Evolutionary conservation across 805 yeast species (phyloP), one percentile per base, ranked within the genome.

Genomic region (Millerozyma acaciae): DNA sequence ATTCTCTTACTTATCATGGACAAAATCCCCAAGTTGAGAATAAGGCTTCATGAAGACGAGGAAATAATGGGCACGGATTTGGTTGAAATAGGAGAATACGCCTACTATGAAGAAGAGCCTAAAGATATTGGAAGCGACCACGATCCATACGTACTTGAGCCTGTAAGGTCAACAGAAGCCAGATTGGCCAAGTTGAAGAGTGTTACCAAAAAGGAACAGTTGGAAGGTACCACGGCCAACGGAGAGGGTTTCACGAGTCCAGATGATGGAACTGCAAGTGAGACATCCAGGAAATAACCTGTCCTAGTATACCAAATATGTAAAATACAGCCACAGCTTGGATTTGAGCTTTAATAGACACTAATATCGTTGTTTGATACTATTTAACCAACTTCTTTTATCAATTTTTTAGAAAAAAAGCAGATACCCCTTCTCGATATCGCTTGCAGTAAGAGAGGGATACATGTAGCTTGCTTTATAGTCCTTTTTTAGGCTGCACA

Each of bases 61-160:
- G 97, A 90, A 65, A 76, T 80, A 44, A 54, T 80, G 46, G 97
- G 97, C 41, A 81, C 93, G 19, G 98, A 90, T 62, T 73, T 80
- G 42, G 79, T 87, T 14, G 88, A 89, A 68, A 86, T 88, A 52
- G 96, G 96, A 48, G 97, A 89, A 62, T 79, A 76, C 57, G 84
- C 94, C 39, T 84, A 73, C 56, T 65, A 66, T 44, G 86, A 80
- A 44, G 74, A 71, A 36, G 72, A 50, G 10, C 6, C 26, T 10
- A 15, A 7, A 7, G 26, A 23, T 15, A 38, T 31, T 10, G 47
- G 41, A 17, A 20, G 26, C 21, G 40, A 39, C 33, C 36, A 43
- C 4, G 39, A 71, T 45, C 62, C 72, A 7, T 84, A 72, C 62
- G 78, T 83, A 37, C 79, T 88, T 45, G 88, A 84, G 65, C 93